Evolutionary conservation across 2,329 filamentous ascomycete genomes (phyloP), one percentile per base, ranked within the genome.

Genomic region (Aspergillus sojae): DNA sequence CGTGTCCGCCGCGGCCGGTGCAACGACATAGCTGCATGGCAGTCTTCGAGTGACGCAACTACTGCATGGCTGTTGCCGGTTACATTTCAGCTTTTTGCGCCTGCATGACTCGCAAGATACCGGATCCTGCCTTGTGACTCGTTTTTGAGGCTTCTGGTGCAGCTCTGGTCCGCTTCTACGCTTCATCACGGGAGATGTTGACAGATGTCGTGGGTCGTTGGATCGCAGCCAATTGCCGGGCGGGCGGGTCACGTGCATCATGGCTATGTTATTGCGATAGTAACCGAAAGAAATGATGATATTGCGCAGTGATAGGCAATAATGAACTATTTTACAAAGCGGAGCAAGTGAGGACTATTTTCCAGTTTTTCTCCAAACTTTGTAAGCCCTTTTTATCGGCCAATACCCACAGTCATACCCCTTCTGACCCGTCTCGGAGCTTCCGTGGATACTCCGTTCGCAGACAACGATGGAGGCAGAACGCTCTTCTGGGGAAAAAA

Each of bases 21-120:
- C 52, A 36, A 43, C 12, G 5, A 61, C 69, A 57, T 74, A 76
- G 16, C 21, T 65, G 61, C 78, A 80, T 1, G 53, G 7, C 14
- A 78, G 48, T 2, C 65, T 66, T 16, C 78, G 74, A 5, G 72
- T 59, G 0, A 63, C 70, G 67, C 84, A 86, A 63, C 81, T 81
- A 36, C 79, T 80, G 68, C 84, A 86, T 14, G 84, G 84, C 16
- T 79, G 73, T 53, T 79, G 79, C 4, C 84, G 81, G 69, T 85
- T 81, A 70, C 84, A 86, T 75, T 84, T 86, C 43, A 86, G 81
- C 78, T 85, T 79, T 66, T 78, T 77, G 65, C 70, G 68, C 3
- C 78, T 72, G 58, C 78, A 80, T 10, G 72, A 78, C 14, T 75
- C 73, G 56, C 78, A 80, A 0, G 78, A 80, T 1, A 80, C 77